Evolutionary conservation across 306 rosid species (phyloP).

Genomic region (Cucurbita argyrosperma): DNA sequence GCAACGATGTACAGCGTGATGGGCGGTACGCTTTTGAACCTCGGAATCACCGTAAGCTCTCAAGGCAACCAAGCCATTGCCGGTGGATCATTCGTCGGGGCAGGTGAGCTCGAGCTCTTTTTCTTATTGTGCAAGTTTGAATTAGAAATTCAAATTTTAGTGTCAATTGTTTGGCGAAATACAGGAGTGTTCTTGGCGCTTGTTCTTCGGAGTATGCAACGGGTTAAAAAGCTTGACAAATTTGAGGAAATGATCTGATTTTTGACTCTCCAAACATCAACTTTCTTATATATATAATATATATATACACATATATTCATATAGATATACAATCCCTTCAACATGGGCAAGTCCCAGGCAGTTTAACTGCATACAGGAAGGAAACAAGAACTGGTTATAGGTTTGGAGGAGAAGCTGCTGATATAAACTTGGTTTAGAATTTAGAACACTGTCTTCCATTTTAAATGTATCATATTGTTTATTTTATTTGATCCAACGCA

Average conservation of each 20-base stretch:
- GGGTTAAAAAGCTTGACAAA: conserved; percentile 62
- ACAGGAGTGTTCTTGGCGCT: conserved; percentile 56
- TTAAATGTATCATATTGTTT: neutral
- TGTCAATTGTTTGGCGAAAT: conserved; percentile 3
- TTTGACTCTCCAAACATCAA: conserved; percentile 3
- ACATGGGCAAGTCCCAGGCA: neutral
- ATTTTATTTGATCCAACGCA: neutral
- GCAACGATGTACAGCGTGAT: conserved; percentile 64
- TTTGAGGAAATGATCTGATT: conserved; percentile 61
- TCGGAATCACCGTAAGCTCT: conserved; percentile 57
- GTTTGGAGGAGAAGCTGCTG: neutral
- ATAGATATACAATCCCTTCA: neutral
- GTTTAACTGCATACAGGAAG: neutral
- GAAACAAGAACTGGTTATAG: neutral
- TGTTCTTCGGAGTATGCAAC: conserved; percentile 52
- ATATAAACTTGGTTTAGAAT: neutral
- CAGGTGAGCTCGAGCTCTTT: conserved; percentile 31
- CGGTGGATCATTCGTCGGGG: conserved; percentile 73
- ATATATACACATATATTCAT: too few relatives aligned
- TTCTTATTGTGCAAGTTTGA: neutral
- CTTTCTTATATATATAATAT: conserved; percentile 4
- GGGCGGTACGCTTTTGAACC: conserved; percentile 72
- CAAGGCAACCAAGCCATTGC: conserved; percentile 64
- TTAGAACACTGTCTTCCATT: neutral
- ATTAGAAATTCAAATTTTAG: neutral